Percentiles rank a stretch among this genome's conserved stretches.
phyloP scores from a whole-genome alignment of 805 yeast species.

The Suhomyces sp. region DNA sequence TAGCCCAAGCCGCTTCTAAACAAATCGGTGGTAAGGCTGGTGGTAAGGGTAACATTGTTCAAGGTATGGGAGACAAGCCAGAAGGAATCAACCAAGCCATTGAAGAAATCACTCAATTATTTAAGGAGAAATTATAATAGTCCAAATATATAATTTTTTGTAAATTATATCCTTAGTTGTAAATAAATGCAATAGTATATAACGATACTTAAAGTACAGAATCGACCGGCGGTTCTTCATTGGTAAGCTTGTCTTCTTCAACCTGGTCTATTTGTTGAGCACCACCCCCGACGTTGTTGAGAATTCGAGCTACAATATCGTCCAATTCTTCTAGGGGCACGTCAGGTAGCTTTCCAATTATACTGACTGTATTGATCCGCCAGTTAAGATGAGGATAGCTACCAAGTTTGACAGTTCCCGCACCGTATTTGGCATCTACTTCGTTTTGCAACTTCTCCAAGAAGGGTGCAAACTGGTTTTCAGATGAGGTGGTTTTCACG shows the following conservation, averaged over 20 bases:
- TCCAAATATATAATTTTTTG: neutral
- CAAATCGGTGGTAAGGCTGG: slow-evolving; percentile 96
- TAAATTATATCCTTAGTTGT: neutral
- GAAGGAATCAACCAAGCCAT: slow-evolving; percentile 71
- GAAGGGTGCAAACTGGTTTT: slow-evolving; percentile 67
- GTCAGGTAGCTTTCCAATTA: slow-evolving; percentile 55
- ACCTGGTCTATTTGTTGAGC: slow-evolving; percentile 58
- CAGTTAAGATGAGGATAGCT: slow-evolving; percentile 77
- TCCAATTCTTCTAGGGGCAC: slow-evolving; percentile 30
- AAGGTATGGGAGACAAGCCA: slow-evolving; percentile 92
- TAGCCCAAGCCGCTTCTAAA: slow-evolving; percentile 67
- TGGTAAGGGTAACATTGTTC: slow-evolving; percentile 94
- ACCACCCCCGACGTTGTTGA: slow-evolving; percentile 40
- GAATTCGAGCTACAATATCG: slow-evolving; percentile 45
- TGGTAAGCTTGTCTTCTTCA: slow-evolving; percentile 51
- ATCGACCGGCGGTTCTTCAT: slow-evolving; percentile 1
- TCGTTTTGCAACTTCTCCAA: slow-evolving; percentile 49
- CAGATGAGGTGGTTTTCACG: slow-evolving; percentile 60
- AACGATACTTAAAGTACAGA: neutral
- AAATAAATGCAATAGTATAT: neutral
- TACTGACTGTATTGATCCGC: slow-evolving; percentile 66
- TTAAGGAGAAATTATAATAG: slow-evolving; percentile 53
- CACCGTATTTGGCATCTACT: slow-evolving; percentile 25
- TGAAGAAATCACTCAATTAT: slow-evolving; percentile 58
- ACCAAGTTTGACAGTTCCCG: slow-evolving; percentile 60